Base-by-base conservation (phyloP, 257 asterid species). In the Nyctanthes arbortristis region DNA sequence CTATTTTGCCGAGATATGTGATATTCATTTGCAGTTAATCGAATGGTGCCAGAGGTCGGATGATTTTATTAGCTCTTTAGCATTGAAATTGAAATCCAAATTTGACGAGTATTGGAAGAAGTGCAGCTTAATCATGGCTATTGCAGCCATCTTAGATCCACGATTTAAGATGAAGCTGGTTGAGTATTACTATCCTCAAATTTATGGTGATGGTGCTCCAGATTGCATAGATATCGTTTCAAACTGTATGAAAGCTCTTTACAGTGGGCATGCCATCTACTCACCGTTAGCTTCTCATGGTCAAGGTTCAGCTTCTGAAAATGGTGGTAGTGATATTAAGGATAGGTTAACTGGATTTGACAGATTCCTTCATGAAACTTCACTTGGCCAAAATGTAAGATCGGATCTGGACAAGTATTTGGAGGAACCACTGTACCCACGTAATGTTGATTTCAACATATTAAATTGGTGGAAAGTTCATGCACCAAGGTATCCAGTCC, bases 391-490 rank as follows among this genome's bases (percentile, higher is more conserved):
- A 56, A 82, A 81, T 75, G 75, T 78, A 45, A 88, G 82, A 72
- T 89, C 96, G 1, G 99, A 91, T 80, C 81, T 93, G 69, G 99
- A 93, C 77, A 93, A 89, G 78, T 91, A 93, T 59, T 83, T 93
- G 76, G 96, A 87, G 82, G 99, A 93, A 52, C 92, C 96, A 1
- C 72, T 89, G 55, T 93, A 91, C 75, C 97, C 99, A 10, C 84
- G 93, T 0, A 85, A 78, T 78, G 79, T 2, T 52, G 96, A 91
- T 79, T 88, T 93, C 77, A 80, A 61, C 82, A 82, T 93, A 78
- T 75, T 93, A 63, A 87, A 84, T 77, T 93, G 97, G 96, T 93
- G 98, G 98, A 93, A 86, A 83, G 94, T 91, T 78, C 97, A 93
- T 31, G 87, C 95, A 30, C 89, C 96, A 18, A 88, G 91, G 73